Evolutionary conservation across 805 yeast genomes (phyloP).

Genomic region (Blastobotrys peoriensis): DNA sequence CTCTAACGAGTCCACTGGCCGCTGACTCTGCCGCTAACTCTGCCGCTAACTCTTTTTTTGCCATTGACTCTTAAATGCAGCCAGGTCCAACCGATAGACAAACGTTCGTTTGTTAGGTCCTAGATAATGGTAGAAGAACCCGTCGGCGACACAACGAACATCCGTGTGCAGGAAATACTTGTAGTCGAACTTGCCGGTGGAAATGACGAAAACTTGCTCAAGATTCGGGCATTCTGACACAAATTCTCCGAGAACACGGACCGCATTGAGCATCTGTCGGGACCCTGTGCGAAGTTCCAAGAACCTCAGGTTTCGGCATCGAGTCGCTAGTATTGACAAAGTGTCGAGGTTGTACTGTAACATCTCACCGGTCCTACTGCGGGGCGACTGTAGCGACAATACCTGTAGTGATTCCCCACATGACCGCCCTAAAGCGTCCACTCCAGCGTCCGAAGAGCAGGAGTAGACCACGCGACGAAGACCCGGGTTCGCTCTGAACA

Average conservation of each 20-base stretch:
- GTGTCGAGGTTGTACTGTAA: conserved; percentile 4
- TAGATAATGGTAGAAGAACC: conserved; percentile 1
- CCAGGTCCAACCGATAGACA: conserved; percentile 3
- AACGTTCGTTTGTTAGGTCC: background rate
- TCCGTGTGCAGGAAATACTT: background rate
- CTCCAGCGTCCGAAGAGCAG: background rate
- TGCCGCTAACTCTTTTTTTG: too few relatives aligned
- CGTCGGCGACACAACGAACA: background rate
- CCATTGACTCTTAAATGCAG: background rate
- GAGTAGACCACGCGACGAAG: conserved; percentile 6
- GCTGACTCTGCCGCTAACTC: too few relatives aligned
- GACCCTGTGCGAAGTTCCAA: background rate
- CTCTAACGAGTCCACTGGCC: too few relatives aligned
- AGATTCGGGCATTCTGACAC: background rate
- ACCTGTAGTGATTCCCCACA: conserved; percentile 6
- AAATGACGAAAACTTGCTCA: background rate
- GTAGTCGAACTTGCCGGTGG: conserved; percentile 1
- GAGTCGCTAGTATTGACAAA: background rate
- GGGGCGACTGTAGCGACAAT: conserved; percentile 2
- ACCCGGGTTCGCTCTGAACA: conserved; percentile 5
- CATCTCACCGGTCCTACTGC: conserved; percentile 1
- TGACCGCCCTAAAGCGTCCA: background rate
- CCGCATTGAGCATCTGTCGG: conserved; percentile 1
- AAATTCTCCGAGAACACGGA: conserved; percentile 2
- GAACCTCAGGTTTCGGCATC: background rate